Evolutionary conservation across 768 basidiomycete species (phyloP).

Genomic region (Amanita brunnescens): DNA sequence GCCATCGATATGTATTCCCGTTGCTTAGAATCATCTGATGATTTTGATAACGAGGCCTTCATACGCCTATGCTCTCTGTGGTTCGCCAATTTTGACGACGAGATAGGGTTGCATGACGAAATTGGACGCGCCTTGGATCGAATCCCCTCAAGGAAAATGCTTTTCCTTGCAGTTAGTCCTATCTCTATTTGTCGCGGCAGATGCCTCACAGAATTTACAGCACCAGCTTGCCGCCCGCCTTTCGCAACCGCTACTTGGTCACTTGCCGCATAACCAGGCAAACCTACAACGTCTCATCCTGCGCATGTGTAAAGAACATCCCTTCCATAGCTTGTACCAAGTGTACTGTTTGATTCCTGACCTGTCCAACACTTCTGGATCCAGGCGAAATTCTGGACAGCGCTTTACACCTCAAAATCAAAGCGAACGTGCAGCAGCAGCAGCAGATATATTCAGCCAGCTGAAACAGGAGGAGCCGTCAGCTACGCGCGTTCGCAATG

Average conservation of each 20-base stretch:
- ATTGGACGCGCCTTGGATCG: slow-evolving; percentile 39
- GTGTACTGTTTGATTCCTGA: slow-evolving; percentile 62
- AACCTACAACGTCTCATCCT: slow-evolving; percentile 58
- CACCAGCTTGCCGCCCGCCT: slow-evolving; percentile 94
- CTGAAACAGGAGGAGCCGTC: slow-evolving; percentile 33
- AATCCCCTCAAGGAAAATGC: slow-evolving; percentile 81
- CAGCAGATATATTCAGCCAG: slow-evolving; percentile 48
- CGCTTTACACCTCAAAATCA: slow-evolving; percentile 35
- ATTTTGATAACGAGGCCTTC: slow-evolving; percentile 66
- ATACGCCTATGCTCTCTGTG: slow-evolving; percentile 86
- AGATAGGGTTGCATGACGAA: slow-evolving; percentile 31
- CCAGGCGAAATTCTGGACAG: slow-evolving; percentile 39
- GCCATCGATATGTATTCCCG: slow-evolving; percentile 84
- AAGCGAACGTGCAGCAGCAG: slow-evolving; percentile 56
- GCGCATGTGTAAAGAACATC: slow-evolving; percentile 82
- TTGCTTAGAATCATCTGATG: slow-evolving; percentile 60
- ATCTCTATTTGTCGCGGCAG: background rate
- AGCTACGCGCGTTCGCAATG: slow-evolving; percentile 33
- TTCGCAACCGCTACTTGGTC: slow-evolving; percentile 29
- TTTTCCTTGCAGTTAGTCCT: slow-evolving; percentile 63
- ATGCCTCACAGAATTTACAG: slow-evolving; percentile 15
- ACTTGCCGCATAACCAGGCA: slow-evolving; percentile 35
- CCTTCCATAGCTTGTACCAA: slow-evolving; percentile 90
- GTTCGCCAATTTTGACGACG: slow-evolving; percentile 77
- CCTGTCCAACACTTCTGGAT: slow-evolving; percentile 10